Evolutionary conservation across 2,329 filamentous ascomycete genomes (phyloP), one percentile per base, ranked within the genome.

Genomic region (Paecilomyces fulvus): DNA sequence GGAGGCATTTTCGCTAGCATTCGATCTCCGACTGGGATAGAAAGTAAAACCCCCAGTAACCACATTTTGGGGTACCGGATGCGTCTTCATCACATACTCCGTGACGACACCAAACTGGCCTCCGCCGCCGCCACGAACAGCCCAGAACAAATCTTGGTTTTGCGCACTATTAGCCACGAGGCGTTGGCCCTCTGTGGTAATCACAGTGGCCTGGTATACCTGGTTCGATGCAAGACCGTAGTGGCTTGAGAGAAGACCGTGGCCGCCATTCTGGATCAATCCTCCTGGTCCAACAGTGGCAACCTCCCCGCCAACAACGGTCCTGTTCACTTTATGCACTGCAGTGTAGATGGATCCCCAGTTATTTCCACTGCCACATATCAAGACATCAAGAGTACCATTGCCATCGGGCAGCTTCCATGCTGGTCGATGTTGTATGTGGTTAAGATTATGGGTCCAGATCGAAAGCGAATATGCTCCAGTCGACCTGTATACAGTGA

Each of bases 241-340:
- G 0, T 56, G 54, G 8, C 59, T 60, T 0, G 64, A 64, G 0
- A 68, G 46, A 3, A 60, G 59, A 0, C 65, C 64, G 23, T 72
- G 67, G 0, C 70, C 69, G 14, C 69, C 68, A 2, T 65, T 65
- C n/a, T 65, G 60, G 12, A 66, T 63, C 21, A 60, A 64, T 5
- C 68, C 68, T 3, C 68, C 70, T 0, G 66, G 71, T 23, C 81
- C 82, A 10, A 85, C 80, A 1, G 76, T 79, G 59, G 64, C 68
- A 54, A 81, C 81, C n/a, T 80, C 79, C 3, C 83, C 83, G 17
- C 78, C 80, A 3, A 84, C 76, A 1, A 83, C 73, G 0, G 73
- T 75, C 50, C 4, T 54, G 59, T 3, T 43, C 31, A 6, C 23
- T 28, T 20, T 55, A 55, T 1, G 51, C 58, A 11, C 54, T 49